Evolutionary conservation across 306 rosid genomes (phyloP).

Genomic region (Quillaja saponaria): DNA sequence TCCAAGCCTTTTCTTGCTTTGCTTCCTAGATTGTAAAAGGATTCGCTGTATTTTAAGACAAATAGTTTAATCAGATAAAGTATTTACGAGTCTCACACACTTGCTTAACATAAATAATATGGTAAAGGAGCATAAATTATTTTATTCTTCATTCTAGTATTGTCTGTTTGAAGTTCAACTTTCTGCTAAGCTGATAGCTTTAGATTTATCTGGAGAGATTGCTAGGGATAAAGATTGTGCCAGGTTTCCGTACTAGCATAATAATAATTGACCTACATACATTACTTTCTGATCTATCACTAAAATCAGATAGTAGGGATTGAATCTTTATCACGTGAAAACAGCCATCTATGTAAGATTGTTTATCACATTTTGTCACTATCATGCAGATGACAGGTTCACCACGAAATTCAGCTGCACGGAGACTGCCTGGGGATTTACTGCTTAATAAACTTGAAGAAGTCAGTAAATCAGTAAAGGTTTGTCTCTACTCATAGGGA

Average conservation of each 20-base stretch:
- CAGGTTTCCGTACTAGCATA: neutral
- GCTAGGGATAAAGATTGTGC: neutral
- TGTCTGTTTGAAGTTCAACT: neutral
- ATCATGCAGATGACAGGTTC: conserved; percentile 59
- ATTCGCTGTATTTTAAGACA: conserved; percentile 3
- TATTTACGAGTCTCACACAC: neutral
- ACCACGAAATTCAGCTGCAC: conserved; percentile 47
- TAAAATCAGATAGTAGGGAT: neutral
- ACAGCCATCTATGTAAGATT: neutral
- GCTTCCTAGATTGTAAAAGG: neutral
- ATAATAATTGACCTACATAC: conserved; percentile 13
- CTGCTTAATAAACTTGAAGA: conserved; percentile 78
- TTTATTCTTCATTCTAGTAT: neutral
- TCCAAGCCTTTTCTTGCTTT: conserved; percentile 3
- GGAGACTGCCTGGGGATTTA: conserved; percentile 54
- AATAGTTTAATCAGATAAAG: neutral
- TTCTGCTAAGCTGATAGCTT: neutral
- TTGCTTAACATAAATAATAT: neutral
- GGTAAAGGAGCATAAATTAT: neutral
- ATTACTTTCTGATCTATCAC: conserved; percentile 3
- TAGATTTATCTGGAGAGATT: conserved; percentile 10
- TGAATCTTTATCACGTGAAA: neutral
- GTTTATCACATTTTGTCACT: conserved; percentile 3
- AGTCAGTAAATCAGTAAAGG: conserved; percentile 84
- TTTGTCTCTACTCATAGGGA: conserved; percentile 27